Conservation (phyloP, 1,284 basidiomycete species). For the Thecaphora thlaspeos region DNA sequence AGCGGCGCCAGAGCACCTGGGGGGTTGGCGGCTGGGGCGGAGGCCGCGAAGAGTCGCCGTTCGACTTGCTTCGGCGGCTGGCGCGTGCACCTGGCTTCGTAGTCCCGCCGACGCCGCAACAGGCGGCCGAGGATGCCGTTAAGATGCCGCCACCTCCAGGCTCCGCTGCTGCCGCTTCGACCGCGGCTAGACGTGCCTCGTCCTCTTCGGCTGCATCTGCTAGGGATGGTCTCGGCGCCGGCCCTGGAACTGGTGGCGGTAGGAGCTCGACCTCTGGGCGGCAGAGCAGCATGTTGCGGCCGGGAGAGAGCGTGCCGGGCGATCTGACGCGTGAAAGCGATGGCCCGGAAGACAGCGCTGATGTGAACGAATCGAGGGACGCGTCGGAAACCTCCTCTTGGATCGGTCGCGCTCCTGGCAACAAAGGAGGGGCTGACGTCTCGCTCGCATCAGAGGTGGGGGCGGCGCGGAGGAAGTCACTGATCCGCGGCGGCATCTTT, state of each 20-base stretch:
- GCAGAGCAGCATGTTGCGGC: slow-evolving; percentile 14
- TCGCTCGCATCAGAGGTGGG: slow-evolving; percentile 21
- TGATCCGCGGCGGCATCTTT: slow-evolving; percentile 30
- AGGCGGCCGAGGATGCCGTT: neutral
- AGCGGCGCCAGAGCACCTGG: slow-evolving; percentile 28
- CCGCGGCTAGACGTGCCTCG: neutral
- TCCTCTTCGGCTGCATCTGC: slow-evolving; percentile 7
- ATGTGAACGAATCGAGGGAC: slow-evolving; percentile 16
- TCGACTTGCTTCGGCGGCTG: slow-evolving; percentile 31
- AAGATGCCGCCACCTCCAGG: neutral
- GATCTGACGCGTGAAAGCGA: slow-evolving; percentile 35
- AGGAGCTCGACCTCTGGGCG: neutral
- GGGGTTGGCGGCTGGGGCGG: slow-evolving; percentile 37
- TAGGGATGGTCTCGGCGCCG: neutral
- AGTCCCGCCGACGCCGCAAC: slow-evolving; percentile 18
- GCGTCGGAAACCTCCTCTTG: neutral
- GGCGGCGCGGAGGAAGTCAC: slow-evolving; percentile 19
- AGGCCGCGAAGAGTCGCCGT: slow-evolving; percentile 36
- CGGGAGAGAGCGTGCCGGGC: slow-evolving; percentile 31
- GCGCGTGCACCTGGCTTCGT: slow-evolving; percentile 33
- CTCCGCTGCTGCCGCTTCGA: neutral
- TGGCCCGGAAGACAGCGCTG: slow-evolving; percentile 11
- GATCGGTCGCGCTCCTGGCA: neutral
- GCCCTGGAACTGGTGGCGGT: neutral
- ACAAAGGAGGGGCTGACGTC: neutral